Base-by-base conservation (phyloP, 805 yeast species). In the Yarrowia deformans region DNA sequence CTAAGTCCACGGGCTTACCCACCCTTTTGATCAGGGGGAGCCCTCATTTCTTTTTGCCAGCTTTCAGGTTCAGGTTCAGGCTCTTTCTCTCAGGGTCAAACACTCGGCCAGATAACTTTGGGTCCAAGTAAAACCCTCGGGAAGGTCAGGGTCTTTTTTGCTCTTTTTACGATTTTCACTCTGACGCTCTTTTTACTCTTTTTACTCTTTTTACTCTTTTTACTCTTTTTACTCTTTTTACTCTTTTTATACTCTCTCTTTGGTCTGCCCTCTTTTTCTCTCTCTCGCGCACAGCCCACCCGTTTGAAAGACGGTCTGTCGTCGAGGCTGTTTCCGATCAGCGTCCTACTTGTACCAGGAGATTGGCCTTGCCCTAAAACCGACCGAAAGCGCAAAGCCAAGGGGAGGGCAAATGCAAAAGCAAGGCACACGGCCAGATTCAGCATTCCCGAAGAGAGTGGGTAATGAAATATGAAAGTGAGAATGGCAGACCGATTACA, bases 261-360 rank as follows among this genome's bases (percentile, higher is more conserved):
- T n/a, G n/a, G n/a, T n/a, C n/a, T n/a, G n/a, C n/a, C n/a, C n/a
- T n/a, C n/a, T n/a, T n/a, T n/a, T n/a, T n/a, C n/a, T n/a, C n/a
- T n/a, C n/a, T n/a, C n/a, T n/a, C n/a, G n/a, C n/a, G n/a, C n/a
- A 48, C 54, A 49, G 54, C 54, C 54, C 54, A 49, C 54, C 54
- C 61, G 61, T 39, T 55, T 40, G 6, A 8, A 43, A n/a, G 29
- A 9, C 49, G 8, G 8, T 23, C 29, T 4, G n/a, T n/a, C 4
- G 29, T 23, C 29, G 29, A 23, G 29, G 42, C 23, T 12, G 8
- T n/a, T n/a, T n/a, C 23, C n/a, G 45, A 14, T 40, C 16, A n/a
- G n/a, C n/a, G n/a, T n/a, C n/a, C n/a, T n/a, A n/a, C n/a, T n/a
- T n/a, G n/a, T n/a, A n/a, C n/a, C n/a, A n/a, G n/a, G n/a, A n/a